Percentiles rank a stretch among this genome's conserved stretches.
phyloP scores from a whole-genome alignment of 495 filamentous ascomycete genomes.

The Aspergillus heteromorphus region DNA sequence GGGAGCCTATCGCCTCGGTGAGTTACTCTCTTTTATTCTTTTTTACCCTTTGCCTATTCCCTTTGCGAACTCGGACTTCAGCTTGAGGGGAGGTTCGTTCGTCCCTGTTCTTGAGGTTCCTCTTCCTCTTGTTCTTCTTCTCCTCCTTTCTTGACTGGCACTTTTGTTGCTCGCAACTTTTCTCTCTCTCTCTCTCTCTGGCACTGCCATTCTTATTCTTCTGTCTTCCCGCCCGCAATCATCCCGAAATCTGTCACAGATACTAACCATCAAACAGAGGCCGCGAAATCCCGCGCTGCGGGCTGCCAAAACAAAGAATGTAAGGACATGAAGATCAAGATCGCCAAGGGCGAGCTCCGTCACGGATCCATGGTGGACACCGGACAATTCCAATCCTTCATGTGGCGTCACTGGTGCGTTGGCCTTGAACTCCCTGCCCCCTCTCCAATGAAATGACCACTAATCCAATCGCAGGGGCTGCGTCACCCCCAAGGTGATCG shows the following conservation, averaged over 20 bases:
- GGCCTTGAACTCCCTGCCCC: too few species aligned
- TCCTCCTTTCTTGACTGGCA: too few species aligned
- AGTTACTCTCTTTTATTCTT: neutral
- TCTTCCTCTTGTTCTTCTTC: neutral
- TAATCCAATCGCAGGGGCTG: conserved; percentile 60
- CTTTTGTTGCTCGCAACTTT: too few species aligned
- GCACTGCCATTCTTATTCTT: too few species aligned
- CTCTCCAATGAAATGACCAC: too few species aligned
- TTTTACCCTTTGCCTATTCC: neutral
- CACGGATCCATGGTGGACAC: conserved; percentile 61
- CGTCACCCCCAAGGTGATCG: conserved; percentile 58
- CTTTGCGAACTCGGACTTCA: too few species aligned
- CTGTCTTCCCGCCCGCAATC: too few species aligned
- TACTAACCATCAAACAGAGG: conserved; percentile 49
- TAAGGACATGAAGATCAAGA: conserved; percentile 58
- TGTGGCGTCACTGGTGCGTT: conserved; percentile 75
- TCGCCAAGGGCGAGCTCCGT: conserved; percentile 70
- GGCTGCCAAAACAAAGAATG: conserved; percentile 64
- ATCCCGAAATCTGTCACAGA: conserved; percentile 2
- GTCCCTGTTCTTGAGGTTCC: too few species aligned
- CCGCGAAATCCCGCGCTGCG: conserved; percentile 56
- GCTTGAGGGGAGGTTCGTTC: too few species aligned
- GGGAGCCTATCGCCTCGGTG: conserved; percentile 20
- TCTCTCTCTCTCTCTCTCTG: too few species aligned
- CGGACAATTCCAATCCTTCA: conserved; percentile 45